phyloP scores from a whole-genome alignment of 2,329 filamentous ascomycete species.

The Zymoseptoria crescenta region DNA sequence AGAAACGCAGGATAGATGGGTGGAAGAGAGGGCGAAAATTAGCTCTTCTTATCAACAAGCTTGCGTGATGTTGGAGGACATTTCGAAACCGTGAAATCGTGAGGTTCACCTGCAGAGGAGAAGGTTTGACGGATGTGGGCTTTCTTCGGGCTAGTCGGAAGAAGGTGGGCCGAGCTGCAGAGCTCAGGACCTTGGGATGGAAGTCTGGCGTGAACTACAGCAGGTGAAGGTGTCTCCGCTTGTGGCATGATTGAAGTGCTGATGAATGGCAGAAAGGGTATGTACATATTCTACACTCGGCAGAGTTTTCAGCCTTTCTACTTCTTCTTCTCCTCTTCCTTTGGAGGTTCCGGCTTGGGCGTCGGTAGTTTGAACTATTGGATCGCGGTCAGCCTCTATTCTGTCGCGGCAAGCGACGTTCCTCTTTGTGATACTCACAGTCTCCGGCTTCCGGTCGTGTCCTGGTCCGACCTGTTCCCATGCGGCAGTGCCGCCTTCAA shows the following conservation, averaged over 20 bases:
- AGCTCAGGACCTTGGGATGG: neutral
- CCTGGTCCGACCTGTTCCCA: slow-evolving; percentile 67
- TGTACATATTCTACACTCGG: slow-evolving; percentile 1
- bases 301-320: slow-evolving; percentile 1
- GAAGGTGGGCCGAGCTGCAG: neutral
- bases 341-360: slow-evolving; percentile 87
- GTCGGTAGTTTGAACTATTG: slow-evolving; percentile 81
- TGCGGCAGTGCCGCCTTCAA: slow-evolving; percentile 60
- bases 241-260: neutral
- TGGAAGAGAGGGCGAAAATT: neutral
- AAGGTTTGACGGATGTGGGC: neutral
- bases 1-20: neutral
- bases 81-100: neutral
- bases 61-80: neutral
- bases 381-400: slow-evolving; percentile 5
- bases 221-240: neutral
- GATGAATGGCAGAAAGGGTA: neutral
- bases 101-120: neutral
- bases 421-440: slow-evolving; percentile 34
- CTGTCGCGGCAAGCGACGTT: neutral
- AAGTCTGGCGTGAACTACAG: neutral
- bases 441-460: slow-evolving; percentile 68
- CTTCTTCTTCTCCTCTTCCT: slow-evolving; percentile 80
- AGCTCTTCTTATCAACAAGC: neutral
- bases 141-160: neutral